Evolutionary conservation across 805 yeast genomes (phyloP), one percentile per base, ranked within the genome.

Genomic region (Deakozyma indianensis): DNA sequence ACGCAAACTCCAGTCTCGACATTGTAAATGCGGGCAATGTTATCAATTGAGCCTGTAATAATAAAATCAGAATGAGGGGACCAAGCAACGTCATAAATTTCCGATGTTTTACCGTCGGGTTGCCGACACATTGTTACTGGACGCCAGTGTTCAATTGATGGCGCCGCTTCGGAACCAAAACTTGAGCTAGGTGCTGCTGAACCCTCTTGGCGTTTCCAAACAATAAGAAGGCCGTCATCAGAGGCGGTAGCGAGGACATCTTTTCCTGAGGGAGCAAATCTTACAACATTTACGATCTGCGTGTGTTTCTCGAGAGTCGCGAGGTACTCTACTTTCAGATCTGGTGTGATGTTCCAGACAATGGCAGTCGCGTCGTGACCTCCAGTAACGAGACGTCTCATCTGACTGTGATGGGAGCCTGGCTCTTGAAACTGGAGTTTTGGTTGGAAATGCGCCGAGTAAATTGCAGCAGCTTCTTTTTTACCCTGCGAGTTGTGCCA

Each of bases 21-120:
- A 50, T 73, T 71, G 55, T 78, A 85, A 0, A 90, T 70, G 42
- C 95, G 68, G 9, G 87, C 74, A 4, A 77, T 69, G 55, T 86
- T 85, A 62, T 92, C 97, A 85, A 90, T 86, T 15, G 94, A 80
- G 1, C 95, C 97, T 4, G 92, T 77, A n/a, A 83, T 77, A 23
- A 92, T 68, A 56, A 73, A 81, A 47, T 67, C 69, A 1, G 82
- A 77, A 56, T 83, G 83, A 0, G 97, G 96, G 1, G 94, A 83
- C 98, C 98, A 92, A 20, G 84, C 75, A 2, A 92, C 60, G 59
- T 92, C 98, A 61, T 90, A 88, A 32, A 92, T 78, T 60, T 92
- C 98, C 32, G 83, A 73, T 7, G 74, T 63, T 2, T 79, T 72
- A 15, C 53, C 52, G 18, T 32, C 38, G 18, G 38, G 38, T n/a